phyloP scores from a whole-genome alignment of 345 rosid genomes.

The Gossypium herbaceum region DNA sequence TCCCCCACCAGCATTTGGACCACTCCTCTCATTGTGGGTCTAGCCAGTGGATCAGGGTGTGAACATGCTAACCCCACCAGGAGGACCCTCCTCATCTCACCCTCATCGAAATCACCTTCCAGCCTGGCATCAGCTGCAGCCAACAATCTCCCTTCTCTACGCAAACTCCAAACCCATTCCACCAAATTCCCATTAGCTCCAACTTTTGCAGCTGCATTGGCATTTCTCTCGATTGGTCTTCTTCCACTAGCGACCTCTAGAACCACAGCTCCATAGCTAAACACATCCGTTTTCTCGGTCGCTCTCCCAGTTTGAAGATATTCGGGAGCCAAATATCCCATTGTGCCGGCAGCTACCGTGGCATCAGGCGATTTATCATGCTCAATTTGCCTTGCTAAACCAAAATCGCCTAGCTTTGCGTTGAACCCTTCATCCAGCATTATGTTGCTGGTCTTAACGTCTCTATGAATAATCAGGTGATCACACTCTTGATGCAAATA shows the following conservation, averaged over 20 bases:
- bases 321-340: slow-evolving; percentile 99
- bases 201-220: slow-evolving; percentile 27
- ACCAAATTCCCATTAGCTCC: slow-evolving; percentile 65
- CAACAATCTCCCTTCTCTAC: slow-evolving; percentile 68
- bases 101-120: slow-evolving; percentile 48
- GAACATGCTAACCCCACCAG: slow-evolving; percentile 90
- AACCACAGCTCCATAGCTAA: slow-evolving; percentile 89
- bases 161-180: slow-evolving; percentile 95
- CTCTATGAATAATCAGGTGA: slow-evolving; percentile 92
- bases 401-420: slow-evolving; percentile 88
- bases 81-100: slow-evolving; percentile 61
- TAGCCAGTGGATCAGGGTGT: slow-evolving; percentile 74
- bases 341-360: slow-evolving; percentile 93
- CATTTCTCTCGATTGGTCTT: slow-evolving; percentile 74
- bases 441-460: slow-evolving; percentile 83
- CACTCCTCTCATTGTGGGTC: slow-evolving; percentile 83
- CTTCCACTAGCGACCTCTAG: slow-evolving; percentile 83
- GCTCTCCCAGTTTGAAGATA: slow-evolving; percentile 89
- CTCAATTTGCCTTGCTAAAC: slow-evolving; percentile 79
- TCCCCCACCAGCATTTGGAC: slow-evolving; percentile 92
- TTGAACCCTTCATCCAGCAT: slow-evolving; percentile 89
- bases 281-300: slow-evolving; percentile 82
- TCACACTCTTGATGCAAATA: slow-evolving; percentile 98
- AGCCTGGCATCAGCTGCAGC: slow-evolving; percentile 72
- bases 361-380: slow-evolving; percentile 94